Evolutionary conservation across 2,329 filamentous ascomycete genomes (phyloP).

Genomic region (Pseudogymnoascus sp.): DNA sequence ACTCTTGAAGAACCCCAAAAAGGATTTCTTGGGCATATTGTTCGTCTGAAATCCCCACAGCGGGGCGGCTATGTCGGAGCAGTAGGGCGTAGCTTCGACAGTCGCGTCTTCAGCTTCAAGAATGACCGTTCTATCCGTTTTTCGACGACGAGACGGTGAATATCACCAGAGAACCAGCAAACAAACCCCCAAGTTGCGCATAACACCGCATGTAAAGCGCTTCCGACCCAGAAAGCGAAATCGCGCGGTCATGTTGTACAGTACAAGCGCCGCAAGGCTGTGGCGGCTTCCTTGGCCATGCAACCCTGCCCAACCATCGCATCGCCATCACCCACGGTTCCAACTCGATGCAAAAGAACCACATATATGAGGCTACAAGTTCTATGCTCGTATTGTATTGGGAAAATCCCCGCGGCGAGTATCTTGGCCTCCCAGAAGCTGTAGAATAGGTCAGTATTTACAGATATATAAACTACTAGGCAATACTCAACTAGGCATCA

Average conservation of each 20-base stretch:
- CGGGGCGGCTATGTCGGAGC: not conserved
- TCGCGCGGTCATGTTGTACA: not conserved
- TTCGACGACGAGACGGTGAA: not conserved
- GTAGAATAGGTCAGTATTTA: not conserved
- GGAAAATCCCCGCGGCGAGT: not conserved
- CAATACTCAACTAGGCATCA: not conserved
- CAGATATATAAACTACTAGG: not conserved
- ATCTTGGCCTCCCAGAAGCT: not conserved
- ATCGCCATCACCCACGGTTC: not conserved
- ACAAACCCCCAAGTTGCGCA: not conserved
- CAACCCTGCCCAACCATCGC: not conserved
- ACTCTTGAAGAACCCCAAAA: not conserved
- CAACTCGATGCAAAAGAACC: not conserved
- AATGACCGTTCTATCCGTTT: not conserved
- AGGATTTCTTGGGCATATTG: not conserved
- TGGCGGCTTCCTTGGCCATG: not conserved
- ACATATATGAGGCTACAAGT: not conserved
- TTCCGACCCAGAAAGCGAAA: not conserved
- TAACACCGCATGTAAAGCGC: not conserved
- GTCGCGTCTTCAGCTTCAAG: not conserved
- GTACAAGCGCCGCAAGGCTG: not conserved
- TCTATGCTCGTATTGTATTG: not conserved
- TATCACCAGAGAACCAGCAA: not conserved
- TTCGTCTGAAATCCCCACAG: not conserved
- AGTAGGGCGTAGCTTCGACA: not conserved